Evolutionary conservation across 176 grass and related monocot species (phyloP).

Genomic region (Thinopyrum elongatum): DNA sequence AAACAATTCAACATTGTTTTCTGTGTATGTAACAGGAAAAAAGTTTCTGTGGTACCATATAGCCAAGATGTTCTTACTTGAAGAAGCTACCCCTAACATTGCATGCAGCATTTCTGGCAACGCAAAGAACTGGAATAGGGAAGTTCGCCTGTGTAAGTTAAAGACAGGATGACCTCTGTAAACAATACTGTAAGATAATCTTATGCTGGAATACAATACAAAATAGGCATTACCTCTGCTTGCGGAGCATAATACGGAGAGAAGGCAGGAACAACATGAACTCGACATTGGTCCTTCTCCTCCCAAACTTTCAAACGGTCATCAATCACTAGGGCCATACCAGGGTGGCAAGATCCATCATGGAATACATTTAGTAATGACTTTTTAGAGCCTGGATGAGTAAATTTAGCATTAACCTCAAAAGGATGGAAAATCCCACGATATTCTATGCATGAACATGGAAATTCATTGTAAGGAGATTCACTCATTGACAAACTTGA

Average conservation of each 20-base stretch:
- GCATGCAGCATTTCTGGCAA: conserved; percentile 88
- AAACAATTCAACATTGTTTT: conserved; percentile 15
- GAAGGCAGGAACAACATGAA: conserved; percentile 84
- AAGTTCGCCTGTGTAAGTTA: conserved; percentile 54
- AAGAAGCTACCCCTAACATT: conserved; percentile 82
- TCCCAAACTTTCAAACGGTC: conserved; percentile 86
- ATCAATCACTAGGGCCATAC: conserved; percentile 81
- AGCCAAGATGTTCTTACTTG: conserved; percentile 57
- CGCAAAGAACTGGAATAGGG: conserved; percentile 61
- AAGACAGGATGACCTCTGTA: conserved; percentile 27
- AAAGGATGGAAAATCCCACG: background rate
- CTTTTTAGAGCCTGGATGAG: conserved; percentile 52
- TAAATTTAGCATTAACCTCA: conserved; percentile 21
- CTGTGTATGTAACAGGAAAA: conserved; percentile 14
- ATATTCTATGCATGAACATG: conserved; percentile 20
- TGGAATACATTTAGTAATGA: conserved; percentile 76
- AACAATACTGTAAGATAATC: conserved; percentile 20
- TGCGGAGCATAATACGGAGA: conserved; percentile 78
- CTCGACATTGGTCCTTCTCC: conserved; percentile 71
- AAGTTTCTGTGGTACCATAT: conserved; percentile 17
- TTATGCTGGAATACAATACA: conserved; percentile 22
- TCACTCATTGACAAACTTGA: background rate
- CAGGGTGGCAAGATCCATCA: conserved; percentile 67
- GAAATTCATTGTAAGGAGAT: conserved; percentile 17
- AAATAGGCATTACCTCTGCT: conserved; percentile 57